Base-by-base conservation (phyloP, 768 basidiomycete species). In the Mycena alexandri region DNA sequence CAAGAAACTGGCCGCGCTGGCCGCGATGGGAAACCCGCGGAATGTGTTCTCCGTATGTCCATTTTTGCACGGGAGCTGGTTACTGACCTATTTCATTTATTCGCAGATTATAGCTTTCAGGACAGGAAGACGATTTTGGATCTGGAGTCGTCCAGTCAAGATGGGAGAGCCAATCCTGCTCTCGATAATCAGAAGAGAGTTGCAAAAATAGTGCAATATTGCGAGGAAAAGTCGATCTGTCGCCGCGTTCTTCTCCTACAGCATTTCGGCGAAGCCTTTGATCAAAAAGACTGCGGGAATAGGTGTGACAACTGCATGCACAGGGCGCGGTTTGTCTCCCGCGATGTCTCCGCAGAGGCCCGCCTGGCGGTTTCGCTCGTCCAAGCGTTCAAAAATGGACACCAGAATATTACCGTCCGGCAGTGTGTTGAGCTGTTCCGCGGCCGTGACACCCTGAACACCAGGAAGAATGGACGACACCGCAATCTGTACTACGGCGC, bases 1-100 rank as follows among this genome's bases (percentile, higher is more conserved):
- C 64, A 65, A 29, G 57, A 65, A 13, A 65, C 64, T 3, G 64
- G 64, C 4, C 13, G 57, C 51, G 64, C 64, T 22, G 64, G 64
- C 3, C 56, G 57, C 2, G 51, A 65, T n/a, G 64, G 64, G 5
- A 4, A 24, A 36, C 43, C 57, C 3, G 64, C 57, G 1, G 42
- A 52, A 5, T 65, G 64, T 13, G 9, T 43, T 25, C 13, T 58
- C 7, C 59, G 64, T 65, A 43, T 22, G 63, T 52, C 36, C 33
- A 12, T 33, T 34, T 29, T 12, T 19, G 21, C 2, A 22, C 54
- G 22, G 22, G 8, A 9, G n/a, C 14, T 7, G 11, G 47, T n/a
- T 9, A 33, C 29, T 44, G 25, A 36, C 14, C 44, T 38, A 22
- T 10, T 38, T 17, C 21, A 14, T 50, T 14, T 13, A 6, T 5